Evolutionary conservation across 192 early-diverging fungal genomes (phyloP), one percentile per base, ranked within the genome.

Genomic region (Podila horticola): DNA sequence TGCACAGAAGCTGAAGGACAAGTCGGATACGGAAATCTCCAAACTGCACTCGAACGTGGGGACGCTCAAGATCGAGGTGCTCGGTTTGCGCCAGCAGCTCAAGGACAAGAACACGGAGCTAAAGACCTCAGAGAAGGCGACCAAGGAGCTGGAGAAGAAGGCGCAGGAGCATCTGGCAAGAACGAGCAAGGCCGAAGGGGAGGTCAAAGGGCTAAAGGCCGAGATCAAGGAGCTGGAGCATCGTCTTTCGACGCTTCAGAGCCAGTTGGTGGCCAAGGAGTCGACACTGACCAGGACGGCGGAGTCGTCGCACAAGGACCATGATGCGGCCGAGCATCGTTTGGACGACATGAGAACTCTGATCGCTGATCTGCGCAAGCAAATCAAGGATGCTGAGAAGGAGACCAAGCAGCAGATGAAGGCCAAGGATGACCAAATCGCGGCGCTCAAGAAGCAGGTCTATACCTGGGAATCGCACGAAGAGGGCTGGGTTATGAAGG

Each of bases 321-420:
- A 60, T 20, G 48, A 70, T 28, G 45, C 49, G 22, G 59, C 58
- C 34, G 68, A 62, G 17, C 68, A 62, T 48, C 68, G 59, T 0
- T n/a, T 70, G 17, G 58, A 51, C 19, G 59, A 51, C 0, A 50
- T 70, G 58, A 38, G 68, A 1, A 6, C 11, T 11, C 5, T 62
- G n/a, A 60, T 71, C 4, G 38, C 48, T 1, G 69, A 7, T 13
- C 45, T 71, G 29, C 45, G 49, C 10, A 17, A 52, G 13, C 62
- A 72, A 28, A n/a, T 72, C 11, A 38, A 45, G 24, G 50, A 72
- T 19, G 36, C 49, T 28, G 50, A 64, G 38, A 64, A 77, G 36
- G 55, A 58, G 8, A 26, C 69, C 30, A 31, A 58, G 30, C 22
- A 7, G 5, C 52, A 72, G 26, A 24, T 77, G 34, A 59, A 65